Base-by-base conservation (phyloP, 805 yeast genomes). In the Sugiyamaella smithiae region DNA sequence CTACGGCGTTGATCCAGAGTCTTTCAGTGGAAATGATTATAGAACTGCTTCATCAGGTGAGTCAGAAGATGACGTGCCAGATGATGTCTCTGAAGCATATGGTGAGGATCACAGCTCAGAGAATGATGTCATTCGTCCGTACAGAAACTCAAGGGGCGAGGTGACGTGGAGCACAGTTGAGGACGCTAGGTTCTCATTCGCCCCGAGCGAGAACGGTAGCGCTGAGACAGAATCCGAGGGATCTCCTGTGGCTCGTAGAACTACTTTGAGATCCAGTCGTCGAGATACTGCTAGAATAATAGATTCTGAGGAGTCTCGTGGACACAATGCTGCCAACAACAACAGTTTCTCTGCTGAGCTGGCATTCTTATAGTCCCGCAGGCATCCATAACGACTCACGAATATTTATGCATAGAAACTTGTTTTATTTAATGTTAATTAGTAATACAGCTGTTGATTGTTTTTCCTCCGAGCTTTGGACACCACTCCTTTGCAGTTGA, bases 271-370 rank as follows among this genome's bases (percentile, higher is more conserved):
- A 12, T 40, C 40, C 26, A 47, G 46, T 23, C 52, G 53, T 32
- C 60, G 65, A 11, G 58, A 56, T 16, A 60, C 63, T 25, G 75
- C 74, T 19, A 65, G 68, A 48, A 52, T 73, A 43, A 71, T 66
- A 9, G 65, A 64, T 28, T 61, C 71, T 40, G 62, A 62, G 16
- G 60, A 68, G 49, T 63, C 59, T 32, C 56, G 50, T 37, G 55
- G 60, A 16, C 53, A 56, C 41, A 57, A 64, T 20, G 66, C 67
- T 12, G 65, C 65, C 46, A 65, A 67, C 45, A 65, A 55, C 42
- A 49, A 46, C 31, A 55, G 58, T 28, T 49, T 52, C n/a, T 53
- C 59, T 9, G 61, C 58, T 20, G 69, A 66, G 54, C 57, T 66
- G 20, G 67, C 66, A 8, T 66, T 66, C 51, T 55, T 66, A 3